Base-by-base conservation (phyloP, 176 grass and related monocot species). In the Microstegium vimineum region DNA sequence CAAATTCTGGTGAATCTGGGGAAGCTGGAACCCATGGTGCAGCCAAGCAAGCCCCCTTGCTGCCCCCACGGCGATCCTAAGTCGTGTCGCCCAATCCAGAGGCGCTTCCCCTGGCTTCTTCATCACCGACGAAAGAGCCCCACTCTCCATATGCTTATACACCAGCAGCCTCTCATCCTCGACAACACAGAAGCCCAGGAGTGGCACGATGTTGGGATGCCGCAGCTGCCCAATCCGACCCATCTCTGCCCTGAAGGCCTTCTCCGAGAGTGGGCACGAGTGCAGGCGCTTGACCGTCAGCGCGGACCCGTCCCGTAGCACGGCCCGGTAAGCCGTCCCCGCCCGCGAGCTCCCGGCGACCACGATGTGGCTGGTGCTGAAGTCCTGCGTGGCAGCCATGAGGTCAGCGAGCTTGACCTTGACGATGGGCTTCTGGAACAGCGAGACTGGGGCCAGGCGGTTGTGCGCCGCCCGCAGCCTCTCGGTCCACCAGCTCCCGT, bases 401-500 rank as follows among this genome's bases (percentile, higher is more conserved):
- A 98, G 91, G 90, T 98, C 96, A 15, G 96, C 90, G 1, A 98
- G 87, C 87, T 95, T 98, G 67, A 98, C 93, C 85, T 98, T 98
- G 37, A 93, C 93, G 85, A 98, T 98, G n/a, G 96, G 96, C 62
- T 98, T 91, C 89, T 98, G 96, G 85, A 98, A 98, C 36, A 98
- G 76, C 14, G 96, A 98, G 0, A 98, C 96, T 0, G 92, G 96
- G 15, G 65, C 76, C 11, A 98, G 84, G 1, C 93, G 80, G 75
- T 98, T 90, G 86, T 95, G 96, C 28, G 96, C 76, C 1, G 86
- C 75, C 25, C 85, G 86, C 74, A 98, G 87, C 17, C 93, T 86
- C 89, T 95, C 93, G 10, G 89, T 65, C 96, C 96, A 98, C 96
- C 89, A 98, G 70, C 88, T 85, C 33, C 90, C 92, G 37, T 95